Conservation (phyloP, 2,329 filamentous ascomycete genomes). For the Aspergillus fumigatus region DNA sequence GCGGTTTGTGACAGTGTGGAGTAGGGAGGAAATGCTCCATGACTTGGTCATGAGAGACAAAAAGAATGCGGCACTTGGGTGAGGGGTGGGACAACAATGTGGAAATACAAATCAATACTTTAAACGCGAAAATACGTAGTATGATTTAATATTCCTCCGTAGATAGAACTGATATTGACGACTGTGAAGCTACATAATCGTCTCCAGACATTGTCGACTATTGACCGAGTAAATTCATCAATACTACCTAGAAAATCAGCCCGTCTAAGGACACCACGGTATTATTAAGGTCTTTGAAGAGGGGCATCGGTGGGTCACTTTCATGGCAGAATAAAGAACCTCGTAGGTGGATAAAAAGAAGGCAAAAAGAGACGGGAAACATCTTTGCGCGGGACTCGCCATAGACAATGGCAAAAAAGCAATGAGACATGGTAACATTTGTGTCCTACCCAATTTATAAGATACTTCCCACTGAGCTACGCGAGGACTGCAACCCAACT, state of each 20-base stretch:
- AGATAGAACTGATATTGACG: neutral
- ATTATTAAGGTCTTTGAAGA: too few species aligned
- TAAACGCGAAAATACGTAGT: neutral
- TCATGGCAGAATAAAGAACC: too few species aligned
- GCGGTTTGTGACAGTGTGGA: neutral
- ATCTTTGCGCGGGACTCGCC: too few species aligned
- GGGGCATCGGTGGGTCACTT: too few species aligned
- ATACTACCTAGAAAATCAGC: neutral
- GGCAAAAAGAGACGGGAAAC: too few species aligned
- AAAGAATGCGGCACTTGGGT: neutral
- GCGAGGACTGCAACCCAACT: neutral
- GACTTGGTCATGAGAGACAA: constrained; percentile 3
- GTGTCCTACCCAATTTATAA: neutral
- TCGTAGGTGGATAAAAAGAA: too few species aligned
- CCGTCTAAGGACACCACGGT: too few species aligned
- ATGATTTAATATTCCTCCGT: neutral
- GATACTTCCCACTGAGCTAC: neutral
- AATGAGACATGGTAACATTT: neutral
- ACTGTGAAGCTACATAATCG: neutral
- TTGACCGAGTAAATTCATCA: neutral
- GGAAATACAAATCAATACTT: neutral
- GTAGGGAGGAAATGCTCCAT: neutral
- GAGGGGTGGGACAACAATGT: neutral
- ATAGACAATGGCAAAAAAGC: neutral
- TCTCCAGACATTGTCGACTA: neutral